Conservation (phyloP, 2,329 filamentous ascomycete species). For the Alternaria alternata region DNA sequence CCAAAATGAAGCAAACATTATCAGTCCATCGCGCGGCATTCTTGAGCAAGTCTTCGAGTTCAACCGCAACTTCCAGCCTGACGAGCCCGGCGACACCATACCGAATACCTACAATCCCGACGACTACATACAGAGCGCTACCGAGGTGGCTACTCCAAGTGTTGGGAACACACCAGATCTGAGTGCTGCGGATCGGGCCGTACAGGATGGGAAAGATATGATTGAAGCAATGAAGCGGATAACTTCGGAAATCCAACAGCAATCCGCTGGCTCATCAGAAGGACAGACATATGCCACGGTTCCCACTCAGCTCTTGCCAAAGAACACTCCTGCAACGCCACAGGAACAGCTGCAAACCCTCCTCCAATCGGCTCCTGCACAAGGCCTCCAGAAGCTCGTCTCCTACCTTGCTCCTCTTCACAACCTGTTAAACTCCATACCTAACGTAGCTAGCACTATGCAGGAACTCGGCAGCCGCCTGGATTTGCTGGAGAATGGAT, state of each 20-base stretch:
- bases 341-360: slow-evolving; percentile 45
- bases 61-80: slow-evolving; percentile 44
- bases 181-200: slow-evolving; percentile 41
- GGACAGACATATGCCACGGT: slow-evolving; percentile 28
- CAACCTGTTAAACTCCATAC: slow-evolving; percentile 49
- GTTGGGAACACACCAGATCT: slow-evolving; percentile 53
- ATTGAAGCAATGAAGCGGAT: slow-evolving; percentile 41
- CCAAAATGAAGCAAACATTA: slow-evolving; percentile 17
- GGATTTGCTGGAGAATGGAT: slow-evolving; percentile 73
- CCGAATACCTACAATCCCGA: slow-evolving; percentile 50
- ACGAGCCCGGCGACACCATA: slow-evolving; percentile 45
- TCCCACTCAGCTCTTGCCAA: slow-evolving; percentile 33
- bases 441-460: slow-evolving; percentile 58
- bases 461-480: slow-evolving; percentile 70
- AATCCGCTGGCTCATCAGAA: slow-evolving; percentile 21
- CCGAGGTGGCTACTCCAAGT: slow-evolving; percentile 59
- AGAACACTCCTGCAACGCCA: slow-evolving; percentile 32
- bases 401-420: slow-evolving; percentile 48
- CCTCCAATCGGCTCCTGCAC: slow-evolving; percentile 43
- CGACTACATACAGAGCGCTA: slow-evolving; percentile 55
- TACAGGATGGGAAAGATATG: slow-evolving; percentile 47
- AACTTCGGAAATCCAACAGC: slow-evolving; percentile 35
- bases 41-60: slow-evolving; percentile 40
- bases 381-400: slow-evolving; percentile 45
- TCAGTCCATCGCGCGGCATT: slow-evolving; percentile 28